A percentile compares a stretch with the other conserved stretches of the same genome.
These are phyloP conservation scores for Elasticomyces elasticus DNA, from an alignment of 495 filamentous ascomycete species.

Conservation along the genomic window DNA sequence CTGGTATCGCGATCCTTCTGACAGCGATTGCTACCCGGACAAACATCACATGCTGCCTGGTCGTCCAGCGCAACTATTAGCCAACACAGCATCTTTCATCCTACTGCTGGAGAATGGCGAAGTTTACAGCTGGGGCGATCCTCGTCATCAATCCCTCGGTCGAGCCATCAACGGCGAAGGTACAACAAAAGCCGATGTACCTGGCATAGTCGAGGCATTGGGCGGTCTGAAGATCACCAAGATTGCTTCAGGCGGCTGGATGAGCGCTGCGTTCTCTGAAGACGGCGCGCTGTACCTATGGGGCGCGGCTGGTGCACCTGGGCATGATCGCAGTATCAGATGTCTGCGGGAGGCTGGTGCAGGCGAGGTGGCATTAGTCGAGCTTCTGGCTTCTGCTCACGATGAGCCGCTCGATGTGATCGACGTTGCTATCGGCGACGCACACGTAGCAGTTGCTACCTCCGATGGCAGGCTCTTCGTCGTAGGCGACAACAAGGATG, in stretches of 20 bases:
- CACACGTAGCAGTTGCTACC: constrained; percentile 48
- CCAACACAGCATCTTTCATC: constrained; percentile 44
- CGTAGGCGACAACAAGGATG: constrained; percentile 45
- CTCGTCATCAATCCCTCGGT: constrained; percentile 38
- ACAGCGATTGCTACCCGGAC: neutral
- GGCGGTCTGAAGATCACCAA: constrained; percentile 44
- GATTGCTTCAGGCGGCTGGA: constrained; percentile 45
- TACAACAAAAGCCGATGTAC: constrained; percentile 32
- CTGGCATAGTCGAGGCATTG: constrained; percentile 40
- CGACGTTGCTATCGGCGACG: constrained; percentile 49
- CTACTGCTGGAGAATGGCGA: constrained; percentile 39
- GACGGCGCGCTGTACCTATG: constrained; percentile 55
- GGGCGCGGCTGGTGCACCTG: constrained; percentile 34
- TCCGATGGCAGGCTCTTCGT: constrained; percentile 41
- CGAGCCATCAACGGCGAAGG: constrained; percentile 11
- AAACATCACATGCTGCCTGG: constrained; percentile 18
- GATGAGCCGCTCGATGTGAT: constrained; percentile 36
- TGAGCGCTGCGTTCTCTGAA: constrained; percentile 46
- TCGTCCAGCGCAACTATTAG: constrained; percentile 35
- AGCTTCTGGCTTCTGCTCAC: constrained; percentile 16
- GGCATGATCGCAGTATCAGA: constrained; percentile 2
- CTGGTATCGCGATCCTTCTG: constrained; percentile 16
- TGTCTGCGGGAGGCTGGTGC: constrained; percentile 11
- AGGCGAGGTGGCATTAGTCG: constrained; percentile 34
- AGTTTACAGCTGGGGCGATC: constrained; percentile 54